phyloP scores from a whole-genome alignment of 2,329 filamentous ascomycete genomes.

The Berkeleyomyces basicola region DNA sequence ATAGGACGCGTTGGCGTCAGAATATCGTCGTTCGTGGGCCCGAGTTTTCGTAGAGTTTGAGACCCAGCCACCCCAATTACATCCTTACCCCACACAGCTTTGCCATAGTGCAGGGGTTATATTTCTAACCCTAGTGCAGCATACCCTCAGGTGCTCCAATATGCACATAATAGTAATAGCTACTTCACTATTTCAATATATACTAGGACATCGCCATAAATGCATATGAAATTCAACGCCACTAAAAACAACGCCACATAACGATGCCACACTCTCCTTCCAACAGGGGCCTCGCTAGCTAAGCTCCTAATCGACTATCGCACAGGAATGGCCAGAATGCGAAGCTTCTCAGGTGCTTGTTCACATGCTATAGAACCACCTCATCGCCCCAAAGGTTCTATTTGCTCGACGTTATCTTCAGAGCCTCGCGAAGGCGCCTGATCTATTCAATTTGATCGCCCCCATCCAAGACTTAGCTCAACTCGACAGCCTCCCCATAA shows the following conservation, averaged over 20 bases:
- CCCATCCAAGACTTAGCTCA: neutral
- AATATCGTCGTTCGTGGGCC: neutral
- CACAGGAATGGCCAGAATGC: neutral
- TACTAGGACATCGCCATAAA: too few relatives aligned
- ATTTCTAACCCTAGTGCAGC: too few relatives aligned
- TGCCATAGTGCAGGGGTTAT: too few relatives aligned
- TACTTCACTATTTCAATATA: too few relatives aligned
- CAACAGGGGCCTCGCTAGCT: neutral
- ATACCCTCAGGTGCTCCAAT: too few relatives aligned
- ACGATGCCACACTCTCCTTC: neutral
- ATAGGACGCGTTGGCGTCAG: neutral
- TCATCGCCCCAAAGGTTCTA: neutral
- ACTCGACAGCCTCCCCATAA: neutral
- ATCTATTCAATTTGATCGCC: neutral
- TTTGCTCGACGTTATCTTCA: neutral
- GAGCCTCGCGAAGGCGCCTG: neutral
- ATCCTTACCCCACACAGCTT: neutral
- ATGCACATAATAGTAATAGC: too few relatives aligned
- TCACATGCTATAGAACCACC: neutral
- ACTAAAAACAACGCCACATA: neutral
- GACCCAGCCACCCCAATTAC: neutral
- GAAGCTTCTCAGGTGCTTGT: neutral
- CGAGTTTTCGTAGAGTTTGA: neutral
- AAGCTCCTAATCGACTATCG: neutral
- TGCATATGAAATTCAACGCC: too few relatives aligned